Base-by-base conservation (phyloP, 2,329 filamentous ascomycete genomes). In the Sclerotinia sclerotiorum region DNA sequence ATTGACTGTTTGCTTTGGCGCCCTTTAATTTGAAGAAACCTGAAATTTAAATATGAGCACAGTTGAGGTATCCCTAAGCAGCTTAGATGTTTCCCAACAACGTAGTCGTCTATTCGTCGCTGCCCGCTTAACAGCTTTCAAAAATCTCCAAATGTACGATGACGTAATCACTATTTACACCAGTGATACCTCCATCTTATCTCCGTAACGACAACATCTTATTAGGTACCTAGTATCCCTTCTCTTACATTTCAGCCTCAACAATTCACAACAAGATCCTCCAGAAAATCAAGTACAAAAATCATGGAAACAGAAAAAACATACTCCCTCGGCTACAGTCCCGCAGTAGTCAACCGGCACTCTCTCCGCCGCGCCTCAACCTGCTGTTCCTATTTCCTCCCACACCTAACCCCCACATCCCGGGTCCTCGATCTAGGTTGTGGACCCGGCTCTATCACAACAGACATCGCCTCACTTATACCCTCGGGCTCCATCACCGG, bases 341-440 rank as follows among this genome's bases (percentile, higher is more conserved):
- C 57, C 13, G 29, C 49, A 15, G 65, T 44, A 13, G 39, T 68
- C 21, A 6, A 52, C 21, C 57, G 65, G 13, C 65, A 63, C 51
- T 68, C 65, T 2, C 44, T 63, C 13, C 65, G 65, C 17, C 65
- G 65, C 27, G 65, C 65, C 10, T 42, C 51, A 51, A 65, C 60
- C 7, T 68, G 60, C 35, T 68, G 67, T 19, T 39, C 29, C 17
- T 68, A 68, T 13, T 68, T 68, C 19, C 67, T 68, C 21, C 67
- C 60, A 8, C 60, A 35, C 42, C 51, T 68, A 10, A 27, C 15
- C 10, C 51, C 52, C 8, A 58, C 27, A 4, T 48, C 29, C 5
- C 39, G 19, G 11, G 27, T 68, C 10, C 32, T 68, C 5, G 67
- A 68, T 57, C 29, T 68, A n/a, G 67, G 67, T 13, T 68, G 67